Evolutionary conservation across 768 basidiomycete genomes (phyloP).

Genomic region (Mycena metata): DNA sequence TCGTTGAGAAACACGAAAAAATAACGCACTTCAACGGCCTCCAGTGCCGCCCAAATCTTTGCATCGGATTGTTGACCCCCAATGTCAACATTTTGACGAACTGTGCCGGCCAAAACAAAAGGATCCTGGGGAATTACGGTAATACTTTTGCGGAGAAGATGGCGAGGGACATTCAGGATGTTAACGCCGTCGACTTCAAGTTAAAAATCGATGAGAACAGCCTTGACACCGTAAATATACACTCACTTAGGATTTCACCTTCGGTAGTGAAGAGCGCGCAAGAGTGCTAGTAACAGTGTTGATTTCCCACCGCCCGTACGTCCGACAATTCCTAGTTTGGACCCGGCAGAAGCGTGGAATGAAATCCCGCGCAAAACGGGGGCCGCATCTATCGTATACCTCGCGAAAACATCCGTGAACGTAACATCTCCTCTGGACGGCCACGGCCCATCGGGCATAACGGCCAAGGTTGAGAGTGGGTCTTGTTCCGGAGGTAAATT

Average conservation of each 20-base stretch:
- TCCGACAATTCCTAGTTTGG: constrained; percentile 24
- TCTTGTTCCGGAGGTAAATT: constrained; percentile 33
- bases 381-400: constrained; percentile 42
- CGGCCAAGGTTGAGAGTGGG: neutral
- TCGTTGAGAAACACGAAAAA: neutral
- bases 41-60: constrained; percentile 33
- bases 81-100: constrained; percentile 59
- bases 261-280: constrained; percentile 66
- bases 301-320: constrained; percentile 42
- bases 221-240: neutral
- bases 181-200: constrained; percentile 57
- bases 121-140: constrained; percentile 53
- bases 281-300: constrained; percentile 55
- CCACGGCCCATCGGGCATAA: constrained; percentile 47
- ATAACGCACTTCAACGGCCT: constrained; percentile 22
- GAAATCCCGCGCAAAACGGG: constrained; percentile 29
- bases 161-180: constrained; percentile 64
- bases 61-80: constrained; percentile 21
- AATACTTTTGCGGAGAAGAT: constrained; percentile 51
- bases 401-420: constrained; percentile 51
- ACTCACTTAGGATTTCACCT: constrained; percentile 43
- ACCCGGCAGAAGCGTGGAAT: constrained; percentile 24
- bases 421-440: constrained; percentile 55
- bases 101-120: constrained; percentile 57
- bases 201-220: neutral